These are phyloP conservation scores for Nicotiana attenuata DNA, from an alignment of 257 asterid genomes.

Conservation along the genomic window DNA sequence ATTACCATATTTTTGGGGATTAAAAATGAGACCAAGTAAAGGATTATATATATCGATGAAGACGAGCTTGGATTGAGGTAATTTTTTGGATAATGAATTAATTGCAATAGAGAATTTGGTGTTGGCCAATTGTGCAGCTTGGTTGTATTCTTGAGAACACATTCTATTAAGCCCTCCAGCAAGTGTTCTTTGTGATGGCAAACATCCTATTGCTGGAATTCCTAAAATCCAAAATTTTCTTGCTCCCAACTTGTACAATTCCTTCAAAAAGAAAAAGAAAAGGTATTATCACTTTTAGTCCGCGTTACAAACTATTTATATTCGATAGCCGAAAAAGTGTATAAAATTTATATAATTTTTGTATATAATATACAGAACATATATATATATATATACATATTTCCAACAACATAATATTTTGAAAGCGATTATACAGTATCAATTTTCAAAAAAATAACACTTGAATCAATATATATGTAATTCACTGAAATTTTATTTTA, in stretches of 20 bases:
- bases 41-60: conserved; percentile 26
- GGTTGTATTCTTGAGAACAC: conserved; percentile 26
- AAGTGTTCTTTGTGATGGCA: conserved; percentile 43
- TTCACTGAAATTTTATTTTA: background rate
- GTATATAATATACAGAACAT: no score
- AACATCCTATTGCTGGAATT: conserved; percentile 40
- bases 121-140: conserved; percentile 36
- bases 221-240: conserved; percentile 34
- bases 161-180: conserved; percentile 29
- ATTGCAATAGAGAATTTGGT: conserved; percentile 23
- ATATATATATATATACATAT: no score
- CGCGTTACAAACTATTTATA: no score
- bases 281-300: no score
- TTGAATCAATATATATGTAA: background rate
- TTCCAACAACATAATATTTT: no score
- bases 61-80: conserved; percentile 17
- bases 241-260: conserved; percentile 32
- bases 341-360: no score
- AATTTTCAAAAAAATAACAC: background rate
- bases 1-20: conserved; percentile 32
- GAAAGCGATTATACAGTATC: no score
- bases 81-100: conserved; percentile 12
- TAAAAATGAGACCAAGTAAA: conserved; percentile 23
- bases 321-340: no score
- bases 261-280: background rate